Base-by-base conservation (phyloP, 2,329 filamentous ascomycete genomes). In the Metarhizium album region DNA sequence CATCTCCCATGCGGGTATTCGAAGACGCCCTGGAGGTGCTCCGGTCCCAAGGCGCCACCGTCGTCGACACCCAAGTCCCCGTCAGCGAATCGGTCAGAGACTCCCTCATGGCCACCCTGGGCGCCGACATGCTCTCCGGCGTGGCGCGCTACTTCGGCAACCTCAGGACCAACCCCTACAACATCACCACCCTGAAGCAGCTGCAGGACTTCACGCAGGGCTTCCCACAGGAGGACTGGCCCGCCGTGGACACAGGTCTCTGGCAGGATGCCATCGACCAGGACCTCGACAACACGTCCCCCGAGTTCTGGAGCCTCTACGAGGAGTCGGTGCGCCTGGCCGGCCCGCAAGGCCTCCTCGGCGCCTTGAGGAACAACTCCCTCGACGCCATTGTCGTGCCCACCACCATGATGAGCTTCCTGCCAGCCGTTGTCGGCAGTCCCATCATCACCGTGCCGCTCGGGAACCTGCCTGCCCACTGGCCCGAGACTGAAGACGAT, bases 391-490 rank as follows among this genome's bases (percentile, higher is more conserved):
- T 85, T 7, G 71, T 84, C 1, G 55, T 85, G 4, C 83, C 83
- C 0, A 78, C 78, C 0, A 55, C 64, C n/a, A 64, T 73, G 27
- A 68, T 74, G 0, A 64, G 71, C 0, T 60, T 64, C 2, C 67
- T 78, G 5, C 73, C 78, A 2, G 80, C 77, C 1, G 64, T 82
- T 31, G 72, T 81, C 1, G 82, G 82, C 1, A 70, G 74, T 0
- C 82, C 82, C 0, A 71, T 80, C 11, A 67, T 85, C 14, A 82
- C 77, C 0, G 78, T 85, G 0, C 82, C 82, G 0, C 64, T 85
- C 53, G 81, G 82, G 0, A 74, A 74, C 75, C 79, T 74, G 51
- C 78, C 79, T 0, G 57, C 65, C 0, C 72, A 73, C 31, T 74
- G 73, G 5, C 65, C 67, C 0, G 70, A 82, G 3, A 59, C 63